Conservation (phyloP, 2,329 filamentous ascomycete genomes). For the Emmonsiellopsis sp. region DNA sequence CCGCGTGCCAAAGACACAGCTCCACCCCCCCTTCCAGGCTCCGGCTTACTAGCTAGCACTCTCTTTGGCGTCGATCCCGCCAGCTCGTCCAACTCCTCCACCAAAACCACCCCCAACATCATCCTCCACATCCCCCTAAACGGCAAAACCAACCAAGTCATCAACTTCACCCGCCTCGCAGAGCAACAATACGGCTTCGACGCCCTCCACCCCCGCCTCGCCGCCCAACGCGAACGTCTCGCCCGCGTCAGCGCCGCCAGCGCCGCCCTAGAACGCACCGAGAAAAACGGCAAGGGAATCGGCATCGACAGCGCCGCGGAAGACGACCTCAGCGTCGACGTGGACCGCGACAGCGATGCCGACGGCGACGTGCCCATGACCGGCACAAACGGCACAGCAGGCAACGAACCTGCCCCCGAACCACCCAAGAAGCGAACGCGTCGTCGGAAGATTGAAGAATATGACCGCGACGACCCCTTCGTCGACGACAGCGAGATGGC, state of each 20-base stretch:
- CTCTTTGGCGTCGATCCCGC: slow-evolving; percentile 47
- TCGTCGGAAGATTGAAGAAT: slow-evolving; percentile 61
- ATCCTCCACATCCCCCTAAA: slow-evolving; percentile 73
- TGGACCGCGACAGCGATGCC: slow-evolving; percentile 57
- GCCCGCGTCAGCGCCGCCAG: slow-evolving; percentile 80
- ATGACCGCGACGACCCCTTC: slow-evolving; percentile 59
- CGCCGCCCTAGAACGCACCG: slow-evolving; percentile 71
- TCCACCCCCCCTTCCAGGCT: slow-evolving; percentile 50
- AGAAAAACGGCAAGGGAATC: slow-evolving; percentile 57
- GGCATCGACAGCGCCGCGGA: slow-evolving; percentile 64
- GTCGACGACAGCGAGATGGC: slow-evolving; percentile 87
- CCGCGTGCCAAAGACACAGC: slow-evolving; percentile 44
- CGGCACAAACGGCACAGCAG: slow-evolving; percentile 41
- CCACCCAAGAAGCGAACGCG: slow-evolving; percentile 51
- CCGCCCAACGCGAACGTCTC: slow-evolving; percentile 78
- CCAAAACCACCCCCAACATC: slow-evolving; percentile 59
- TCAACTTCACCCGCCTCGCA: slow-evolving; percentile 91
- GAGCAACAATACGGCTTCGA: slow-evolving; percentile 93
- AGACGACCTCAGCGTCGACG: slow-evolving; percentile 82
- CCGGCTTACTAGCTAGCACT: slow-evolving; percentile 54
- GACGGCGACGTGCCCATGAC: slow-evolving; percentile 38
- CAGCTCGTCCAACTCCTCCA: slow-evolving; percentile 35
- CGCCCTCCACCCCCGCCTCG: slow-evolving; percentile 81
- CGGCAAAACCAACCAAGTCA: slow-evolving; percentile 76
- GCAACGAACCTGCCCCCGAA: slow-evolving; percentile 40